Conservation (phyloP, 352 stramenopile species). For the Vaucheria bursata region DNA sequence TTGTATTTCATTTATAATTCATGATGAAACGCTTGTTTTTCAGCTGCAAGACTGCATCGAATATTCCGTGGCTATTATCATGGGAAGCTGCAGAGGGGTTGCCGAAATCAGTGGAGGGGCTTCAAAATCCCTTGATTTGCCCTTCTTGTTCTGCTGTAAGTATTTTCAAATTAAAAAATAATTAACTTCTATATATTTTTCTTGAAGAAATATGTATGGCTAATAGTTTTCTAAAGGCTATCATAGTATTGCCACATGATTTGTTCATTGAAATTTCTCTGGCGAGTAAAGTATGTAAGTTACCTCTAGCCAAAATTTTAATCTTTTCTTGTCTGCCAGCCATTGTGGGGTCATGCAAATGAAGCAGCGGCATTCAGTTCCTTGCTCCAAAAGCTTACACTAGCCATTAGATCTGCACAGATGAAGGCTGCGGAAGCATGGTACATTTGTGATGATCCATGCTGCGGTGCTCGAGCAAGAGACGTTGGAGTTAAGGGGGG, state of each 20-base stretch:
- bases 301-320: too few species aligned
- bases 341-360: conserved; percentile 37
- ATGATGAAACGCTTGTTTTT: too few species aligned
- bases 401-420: conserved; percentile 28
- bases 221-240: too few species aligned
- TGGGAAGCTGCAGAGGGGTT: conserved; percentile 25
- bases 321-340: too few species aligned
- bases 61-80: conserved; percentile 23
- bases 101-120: conserved; percentile 5
- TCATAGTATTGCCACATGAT: too few species aligned
- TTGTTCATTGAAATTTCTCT: too few species aligned
- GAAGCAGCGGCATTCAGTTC: conserved; percentile 44
- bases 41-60: conserved; percentile 59
- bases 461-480: conserved; percentile 82
- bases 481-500: conserved; percentile 87
- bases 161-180: background rate
- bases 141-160: background rate
- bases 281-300: too few species aligned
- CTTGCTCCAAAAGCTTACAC: conserved; percentile 44
- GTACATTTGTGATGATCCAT: conserved; percentile 84
- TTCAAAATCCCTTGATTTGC: background rate
- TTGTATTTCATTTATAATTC: too few species aligned
- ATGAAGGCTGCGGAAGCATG: conserved; percentile 63
- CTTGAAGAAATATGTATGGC: too few species aligned
- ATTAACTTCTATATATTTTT: too few species aligned